These are phyloP conservation scores for Globisporangium abappressorium DNA, from an alignment of 352 stramenopile genomes.

Conservation along the genomic window DNA sequence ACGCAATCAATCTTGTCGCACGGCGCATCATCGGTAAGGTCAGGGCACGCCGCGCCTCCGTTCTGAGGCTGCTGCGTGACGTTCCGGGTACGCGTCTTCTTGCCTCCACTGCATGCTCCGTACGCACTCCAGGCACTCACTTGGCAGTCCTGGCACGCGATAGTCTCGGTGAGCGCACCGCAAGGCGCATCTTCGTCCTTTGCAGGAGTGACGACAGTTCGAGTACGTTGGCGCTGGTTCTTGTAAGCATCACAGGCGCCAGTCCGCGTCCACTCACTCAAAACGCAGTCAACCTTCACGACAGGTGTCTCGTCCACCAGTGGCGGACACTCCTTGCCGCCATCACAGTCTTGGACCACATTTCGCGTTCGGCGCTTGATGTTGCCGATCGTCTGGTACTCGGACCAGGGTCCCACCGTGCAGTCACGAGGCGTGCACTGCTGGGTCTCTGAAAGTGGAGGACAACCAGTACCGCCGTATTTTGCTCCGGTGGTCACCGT, in stretches of 20 bases:
- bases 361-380: constrained; percentile 19
- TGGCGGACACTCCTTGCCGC: constrained; percentile 17
- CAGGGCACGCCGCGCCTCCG: constrained; percentile 43
- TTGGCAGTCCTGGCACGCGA: constrained; percentile 21
- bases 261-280: constrained; percentile 23
- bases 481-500: constrained; percentile 16
- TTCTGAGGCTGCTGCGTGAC: constrained; percentile 45
- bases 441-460: constrained; percentile 17
- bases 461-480: constrained; percentile 25
- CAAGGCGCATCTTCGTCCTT: constrained; percentile 20
- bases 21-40: constrained; percentile 30
- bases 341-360: constrained; percentile 11
- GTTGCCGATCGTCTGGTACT: constrained; percentile 19
- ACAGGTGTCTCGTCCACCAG: constrained; percentile 17
- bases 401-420: constrained; percentile 19
- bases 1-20: constrained; percentile 53
- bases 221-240: constrained; percentile 22
- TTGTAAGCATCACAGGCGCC: constrained; percentile 27
- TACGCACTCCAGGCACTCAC: constrained; percentile 20
- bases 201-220: constrained; percentile 19
- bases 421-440: constrained; percentile 29
- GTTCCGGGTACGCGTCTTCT: constrained; percentile 41
- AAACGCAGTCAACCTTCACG: constrained; percentile 26
- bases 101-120: constrained; percentile 15
- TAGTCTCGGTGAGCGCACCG: constrained; percentile 3